phyloP scores from a whole-genome alignment of 768 basidiomycete genomes.

The Podaxis sp. region DNA sequence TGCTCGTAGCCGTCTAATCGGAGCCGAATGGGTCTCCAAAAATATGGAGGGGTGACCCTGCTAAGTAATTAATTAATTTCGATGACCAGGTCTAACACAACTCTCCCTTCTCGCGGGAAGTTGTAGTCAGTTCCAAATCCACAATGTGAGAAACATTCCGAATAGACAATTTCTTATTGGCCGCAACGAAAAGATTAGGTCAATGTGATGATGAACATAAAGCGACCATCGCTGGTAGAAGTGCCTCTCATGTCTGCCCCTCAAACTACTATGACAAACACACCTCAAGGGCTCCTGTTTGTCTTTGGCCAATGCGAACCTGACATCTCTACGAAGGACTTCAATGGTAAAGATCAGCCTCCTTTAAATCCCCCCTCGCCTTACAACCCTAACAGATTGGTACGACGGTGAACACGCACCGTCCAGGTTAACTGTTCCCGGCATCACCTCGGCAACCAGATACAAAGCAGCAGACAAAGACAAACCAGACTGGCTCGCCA shows the following conservation, averaged over 20 bases:
- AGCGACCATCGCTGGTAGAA: too few relatives aligned
- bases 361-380: not conserved
- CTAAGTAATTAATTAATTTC: too few relatives aligned
- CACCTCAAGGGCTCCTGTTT: slow-evolving; percentile 19
- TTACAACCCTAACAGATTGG: slow-evolving; percentile 21
- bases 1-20: too few relatives aligned
- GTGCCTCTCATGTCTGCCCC: not conserved
- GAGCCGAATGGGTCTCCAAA: too few relatives aligned
- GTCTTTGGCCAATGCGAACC: slow-evolving; percentile 24
- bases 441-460: slow-evolving; percentile 22
- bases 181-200: not conserved
- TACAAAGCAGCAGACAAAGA: slow-evolving; percentile 23
- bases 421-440: slow-evolving; percentile 23
- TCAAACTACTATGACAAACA: not conserved
- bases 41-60: too few relatives aligned
- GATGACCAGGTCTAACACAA: too few relatives aligned
- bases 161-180: not conserved
- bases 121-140: too few relatives aligned
- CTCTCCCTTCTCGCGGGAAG: too few relatives aligned
- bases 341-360: slow-evolving; percentile 20
- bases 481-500: slow-evolving; percentile 24
- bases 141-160: too few relatives aligned
- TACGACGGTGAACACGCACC: slow-evolving; percentile 30
- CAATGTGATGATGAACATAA: not conserved
- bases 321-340: slow-evolving; percentile 21